Base-by-base conservation (phyloP, 2,329 filamentous ascomycete species). In the Basipetospora sp. region DNA sequence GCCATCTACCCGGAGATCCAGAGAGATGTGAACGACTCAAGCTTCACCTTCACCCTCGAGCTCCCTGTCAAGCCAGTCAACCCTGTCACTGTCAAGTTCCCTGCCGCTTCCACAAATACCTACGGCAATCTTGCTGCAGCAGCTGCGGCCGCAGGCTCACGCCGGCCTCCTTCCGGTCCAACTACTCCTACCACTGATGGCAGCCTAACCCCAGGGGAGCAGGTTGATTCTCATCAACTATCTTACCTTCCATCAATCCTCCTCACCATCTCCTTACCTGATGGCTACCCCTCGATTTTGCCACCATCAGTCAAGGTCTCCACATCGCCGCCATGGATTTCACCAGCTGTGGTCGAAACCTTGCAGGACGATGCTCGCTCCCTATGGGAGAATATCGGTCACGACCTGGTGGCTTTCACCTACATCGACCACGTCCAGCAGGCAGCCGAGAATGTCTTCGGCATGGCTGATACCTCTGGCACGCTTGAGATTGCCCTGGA, bases 1-100 rank as follows among this genome's bases (percentile, higher is more conserved):
- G 72, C 74, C 43, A 80, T 81, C 48, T 81, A 69, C 45, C 76
- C 76, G n/a, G 77, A 80, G 53, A 67, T 80, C 11, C 60, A 60
- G 20, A 54, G 57, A 8, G 52, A 61, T 32, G 50, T 59, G 5
- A 47, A 62, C 22, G 57, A 64, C 41, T 51, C 50, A n/a, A n/a
- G n/a, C 11, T 65, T 66, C 47, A 59, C 58, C 6, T 67, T 77
- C 50, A 59, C 61, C 31, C 63, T 79, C 40, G 68, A 74, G 31
- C 54, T 79, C 14, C 69, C 72, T 3, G 67, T 78, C 29, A 63
- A 65, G 44, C 67, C 74, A 9, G 57, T 55, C 25, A 59, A 63
- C 30, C 62, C 71, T 8, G 60, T 78, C 39, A 69, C 65, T 5
- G 71, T 79, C 40, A 59, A 60, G 16, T 77, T 77, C 43, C 70